Evolutionary conservation across 1,284 basidiomycete species (phyloP), one percentile per base, ranked within the genome.

Genomic region (Sphagnurus paluster): DNA sequence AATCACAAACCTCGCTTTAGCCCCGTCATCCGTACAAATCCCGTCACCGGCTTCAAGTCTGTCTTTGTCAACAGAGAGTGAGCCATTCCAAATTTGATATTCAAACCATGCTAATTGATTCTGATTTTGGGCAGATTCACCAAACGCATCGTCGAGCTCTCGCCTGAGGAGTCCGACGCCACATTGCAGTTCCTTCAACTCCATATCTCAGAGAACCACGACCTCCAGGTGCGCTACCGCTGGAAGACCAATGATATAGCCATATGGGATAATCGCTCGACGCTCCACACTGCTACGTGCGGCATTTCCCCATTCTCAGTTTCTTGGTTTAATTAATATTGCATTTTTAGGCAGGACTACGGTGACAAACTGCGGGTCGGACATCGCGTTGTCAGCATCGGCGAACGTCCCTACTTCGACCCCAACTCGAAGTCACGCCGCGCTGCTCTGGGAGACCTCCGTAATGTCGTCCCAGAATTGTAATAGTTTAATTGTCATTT

Each of bases 11-110:
- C 39, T 30, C 28, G 30, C 25, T 44, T 2, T 39, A 73, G 72
- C 54, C 76, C 75, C 4, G 72, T 79, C 44, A 71, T 77, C 42
- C 65, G 77, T 34, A 78, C 75, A 3, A 70, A 80, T 56, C 80
- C 80, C 4, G 77, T 86, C 2, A 87, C 84, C 0, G 84, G 84
- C 2, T 84, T 74, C 72, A 84, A 86, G 59, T 66, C 70, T 1
- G 62, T 87, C 21, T 87, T 82, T 56, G 81, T 87, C 44, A 86
- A 87, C 70, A 66, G 60, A 55, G 68, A 64, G 63, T 75, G 52
- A 36, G 67, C 56, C 5, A 20, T n/a, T 36, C 33, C 17, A 14
- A 11, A 10, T 34, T 28, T n/a, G n/a, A n/a, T n/a, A n/a, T n/a
- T n/a, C n/a, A n/a, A n/a, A n/a, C n/a, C n/a, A n/a, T n/a, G n/a